Evolutionary conservation across 352 stramenopile species (phyloP).

Genomic region (Elongisporangium undulatum): DNA sequence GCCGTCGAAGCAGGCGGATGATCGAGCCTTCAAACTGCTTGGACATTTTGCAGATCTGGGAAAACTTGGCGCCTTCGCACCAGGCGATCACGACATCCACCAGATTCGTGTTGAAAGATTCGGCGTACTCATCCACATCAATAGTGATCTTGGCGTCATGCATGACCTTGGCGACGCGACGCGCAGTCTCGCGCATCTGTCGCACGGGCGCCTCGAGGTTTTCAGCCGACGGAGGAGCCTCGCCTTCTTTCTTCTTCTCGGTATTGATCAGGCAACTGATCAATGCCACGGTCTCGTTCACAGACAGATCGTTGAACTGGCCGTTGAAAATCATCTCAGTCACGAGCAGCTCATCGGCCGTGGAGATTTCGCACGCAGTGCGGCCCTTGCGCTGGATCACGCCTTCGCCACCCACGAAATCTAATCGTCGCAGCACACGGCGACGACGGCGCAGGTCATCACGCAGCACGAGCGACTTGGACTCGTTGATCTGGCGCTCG

Average conservation of each 20-base stretch:
- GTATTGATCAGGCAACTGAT: slow-evolving; percentile 96
- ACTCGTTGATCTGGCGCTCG: slow-evolving; percentile 92
- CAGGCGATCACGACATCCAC: slow-evolving; percentile 98
- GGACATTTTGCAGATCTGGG: slow-evolving; percentile 98
- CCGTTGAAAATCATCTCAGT: slow-evolving; percentile 99
- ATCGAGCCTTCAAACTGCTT: slow-evolving; percentile 98
- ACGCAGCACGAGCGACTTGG: slow-evolving; percentile 95
- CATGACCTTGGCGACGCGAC: slow-evolving; percentile 88
- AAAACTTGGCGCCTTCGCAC: slow-evolving; percentile 97
- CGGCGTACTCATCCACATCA: slow-evolving; percentile 97
- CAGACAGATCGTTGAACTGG: slow-evolving; percentile 96
- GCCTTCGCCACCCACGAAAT: slow-evolving; percentile 93
- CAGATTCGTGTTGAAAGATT: slow-evolving; percentile 97
- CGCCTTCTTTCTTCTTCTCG: slow-evolving; percentile 91
- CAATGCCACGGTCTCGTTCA: slow-evolving; percentile 96
- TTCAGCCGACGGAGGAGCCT: slow-evolving; percentile 76
- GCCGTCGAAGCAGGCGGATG: slow-evolving; percentile 94
- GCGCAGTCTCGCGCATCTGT: slow-evolving; percentile 94
- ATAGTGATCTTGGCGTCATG: slow-evolving; percentile 92
- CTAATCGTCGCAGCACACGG: slow-evolving; percentile 93
- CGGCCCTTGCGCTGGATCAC: slow-evolving; percentile 99
- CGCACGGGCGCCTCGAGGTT: slow-evolving; percentile 86
- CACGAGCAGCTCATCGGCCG: slow-evolving; percentile 96
- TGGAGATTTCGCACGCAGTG: slow-evolving; percentile 98
- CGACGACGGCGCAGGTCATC: slow-evolving; percentile 95